These are phyloP conservation scores for Hyaloscypha bicolor DNA, from an alignment of 495 filamentous ascomycete species.

Conservation along the genomic window DNA sequence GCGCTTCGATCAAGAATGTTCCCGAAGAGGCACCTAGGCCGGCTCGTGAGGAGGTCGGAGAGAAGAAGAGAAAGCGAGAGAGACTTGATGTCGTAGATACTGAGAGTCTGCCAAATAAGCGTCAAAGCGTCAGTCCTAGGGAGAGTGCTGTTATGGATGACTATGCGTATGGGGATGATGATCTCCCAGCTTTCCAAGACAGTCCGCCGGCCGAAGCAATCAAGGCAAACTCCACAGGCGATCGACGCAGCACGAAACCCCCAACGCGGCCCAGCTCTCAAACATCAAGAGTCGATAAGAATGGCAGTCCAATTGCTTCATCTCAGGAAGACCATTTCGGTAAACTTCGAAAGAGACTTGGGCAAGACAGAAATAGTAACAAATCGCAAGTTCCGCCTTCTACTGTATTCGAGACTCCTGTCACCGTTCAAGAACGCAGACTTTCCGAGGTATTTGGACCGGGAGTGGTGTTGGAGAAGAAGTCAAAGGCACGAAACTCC, in stretches of 20 bases:
- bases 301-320: constrained; percentile 37
- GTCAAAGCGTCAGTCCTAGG: constrained; percentile 18
- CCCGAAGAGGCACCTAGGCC: not conserved
- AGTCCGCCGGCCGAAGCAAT: not conserved
- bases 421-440: not conserved
- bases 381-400: not conserved
- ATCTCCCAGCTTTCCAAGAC: not conserved
- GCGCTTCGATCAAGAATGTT: not conserved
- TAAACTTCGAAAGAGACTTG: constrained; percentile 15
- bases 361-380: not conserved
- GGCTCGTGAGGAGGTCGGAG: not conserved
- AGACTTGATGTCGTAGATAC: not conserved
- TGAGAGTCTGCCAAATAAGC: constrained; percentile 12
- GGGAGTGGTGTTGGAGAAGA: constrained; percentile 12
- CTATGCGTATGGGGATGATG: not conserved
- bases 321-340: constrained; percentile 20
- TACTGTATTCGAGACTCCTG: not conserved
- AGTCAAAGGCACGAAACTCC: constrained; percentile 18
- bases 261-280: constrained; percentile 31
- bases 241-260: not conserved
- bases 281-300: constrained; percentile 33
- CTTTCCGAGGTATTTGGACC: constrained; percentile 24
- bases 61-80: constrained; percentile 20
- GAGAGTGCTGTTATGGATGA: not conserved
- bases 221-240: not conserved